phyloP scores from a whole-genome alignment of 2,329 filamentous ascomycete genomes.

The Hypoxylon sp. region DNA sequence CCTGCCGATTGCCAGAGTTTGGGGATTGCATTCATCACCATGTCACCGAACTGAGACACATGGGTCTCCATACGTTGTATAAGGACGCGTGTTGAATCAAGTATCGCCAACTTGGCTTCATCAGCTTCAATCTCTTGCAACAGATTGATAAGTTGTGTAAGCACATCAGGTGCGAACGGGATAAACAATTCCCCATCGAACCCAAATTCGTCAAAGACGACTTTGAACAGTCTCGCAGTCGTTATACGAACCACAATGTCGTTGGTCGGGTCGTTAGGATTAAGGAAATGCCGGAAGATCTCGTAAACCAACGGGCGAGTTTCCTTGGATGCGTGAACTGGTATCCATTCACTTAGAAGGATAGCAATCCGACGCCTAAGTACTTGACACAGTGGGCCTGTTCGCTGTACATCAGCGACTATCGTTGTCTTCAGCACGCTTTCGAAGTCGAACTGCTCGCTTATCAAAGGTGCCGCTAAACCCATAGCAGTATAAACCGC shows the following conservation, averaged over 20 bases:
- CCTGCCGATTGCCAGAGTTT: slow-evolving; percentile 87
- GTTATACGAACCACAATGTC: slow-evolving; percentile 94
- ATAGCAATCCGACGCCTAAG: slow-evolving; percentile 91
- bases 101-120: slow-evolving; percentile 90
- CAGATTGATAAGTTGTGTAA: slow-evolving; percentile 82
- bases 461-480: slow-evolving; percentile 82
- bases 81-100: slow-evolving; percentile 87
- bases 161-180: slow-evolving; percentile 81
- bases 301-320: slow-evolving; percentile 85
- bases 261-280: slow-evolving; percentile 82
- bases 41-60: slow-evolving; percentile 78
- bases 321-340: slow-evolving; percentile 78
- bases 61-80: slow-evolving; percentile 86
- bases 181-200: slow-evolving; percentile 82
- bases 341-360: slow-evolving; percentile 89
- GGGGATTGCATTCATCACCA: slow-evolving; percentile 85
- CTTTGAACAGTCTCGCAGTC: slow-evolving; percentile 86
- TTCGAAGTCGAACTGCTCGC: slow-evolving; percentile 86
- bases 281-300: slow-evolving; percentile 89
- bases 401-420: slow-evolving; percentile 80
- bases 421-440: slow-evolving; percentile 81
- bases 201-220: slow-evolving; percentile 86
- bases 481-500: slow-evolving; percentile 95
- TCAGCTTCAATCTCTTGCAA: slow-evolving; percentile 84
- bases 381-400: slow-evolving; percentile 78